Evolutionary conservation across 2,329 filamentous ascomycete genomes (phyloP).

Genomic region (Hysterium pulicare): DNA sequence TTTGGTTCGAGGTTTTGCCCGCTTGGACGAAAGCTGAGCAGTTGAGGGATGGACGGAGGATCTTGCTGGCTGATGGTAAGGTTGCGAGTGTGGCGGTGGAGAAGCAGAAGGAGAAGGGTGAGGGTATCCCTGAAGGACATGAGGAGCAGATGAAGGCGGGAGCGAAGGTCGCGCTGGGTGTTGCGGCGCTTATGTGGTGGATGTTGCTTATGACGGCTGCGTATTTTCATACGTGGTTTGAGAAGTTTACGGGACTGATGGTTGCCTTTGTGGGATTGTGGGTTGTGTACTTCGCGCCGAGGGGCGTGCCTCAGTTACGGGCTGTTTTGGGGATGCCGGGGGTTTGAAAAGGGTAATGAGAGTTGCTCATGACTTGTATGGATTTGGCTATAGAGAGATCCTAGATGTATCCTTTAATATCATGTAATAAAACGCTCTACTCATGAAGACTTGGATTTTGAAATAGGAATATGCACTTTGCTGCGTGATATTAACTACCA

Average conservation of each 20-base stretch:
- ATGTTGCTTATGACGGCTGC: conserved; percentile 99
- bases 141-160: conserved; percentile 46
- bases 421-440: neutral
- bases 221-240: conserved; percentile 98
- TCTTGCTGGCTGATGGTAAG: conserved; percentile 65
- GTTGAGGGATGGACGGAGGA: conserved; percentile 59
- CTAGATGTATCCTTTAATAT: neutral
- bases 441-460: neutral
- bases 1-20: conserved; percentile 75
- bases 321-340: conserved; percentile 48
- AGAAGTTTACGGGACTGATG: conserved; percentile 66
- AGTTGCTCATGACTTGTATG: neutral
- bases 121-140: conserved; percentile 35
- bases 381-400: neutral
- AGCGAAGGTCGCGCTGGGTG: conserved; percentile 52
- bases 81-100: conserved; percentile 47
- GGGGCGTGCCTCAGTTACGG: conserved; percentile 42
- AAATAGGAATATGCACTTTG: neutral
- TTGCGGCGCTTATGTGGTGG: conserved; percentile 77
- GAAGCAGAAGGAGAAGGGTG: conserved; percentile 32
- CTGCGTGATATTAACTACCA: neutral
- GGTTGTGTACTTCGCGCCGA: conserved; percentile 47
- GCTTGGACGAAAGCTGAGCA: conserved; percentile 50
- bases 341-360: conserved; percentile 18
- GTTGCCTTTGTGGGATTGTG: conserved; percentile 47